Evolutionary conservation across 23 red algal species (phyloP).

Genomic region (Agarophyton chilense): DNA sequence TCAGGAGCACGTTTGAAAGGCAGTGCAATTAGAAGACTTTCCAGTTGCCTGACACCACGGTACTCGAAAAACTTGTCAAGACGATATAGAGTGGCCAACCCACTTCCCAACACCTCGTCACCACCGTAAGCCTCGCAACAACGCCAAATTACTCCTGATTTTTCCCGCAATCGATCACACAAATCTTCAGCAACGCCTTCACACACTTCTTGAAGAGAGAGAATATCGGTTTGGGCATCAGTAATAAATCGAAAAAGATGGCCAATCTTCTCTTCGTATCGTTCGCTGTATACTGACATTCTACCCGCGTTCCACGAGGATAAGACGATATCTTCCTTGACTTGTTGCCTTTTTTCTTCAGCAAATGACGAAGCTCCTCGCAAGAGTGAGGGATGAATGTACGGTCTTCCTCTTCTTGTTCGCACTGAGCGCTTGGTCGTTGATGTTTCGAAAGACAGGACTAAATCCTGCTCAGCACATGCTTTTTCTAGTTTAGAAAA

Average conservation of each 20-base stretch:
- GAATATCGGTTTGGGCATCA: constrained; percentile 10
- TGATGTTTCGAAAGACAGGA: constrained; percentile 1
- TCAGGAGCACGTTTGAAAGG: constrained; percentile 37
- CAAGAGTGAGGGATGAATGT: constrained; percentile 1
- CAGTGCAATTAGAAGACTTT: neutral
- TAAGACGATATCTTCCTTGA: neutral
- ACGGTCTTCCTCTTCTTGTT: neutral
- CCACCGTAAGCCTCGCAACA: neutral
- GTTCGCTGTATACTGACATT: constrained; percentile 21
- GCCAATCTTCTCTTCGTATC: constrained; percentile 28
- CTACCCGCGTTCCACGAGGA: constrained; percentile 51
- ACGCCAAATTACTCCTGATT: constrained; percentile 3
- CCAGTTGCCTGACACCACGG: neutral
- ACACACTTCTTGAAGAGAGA: constrained; percentile 47
- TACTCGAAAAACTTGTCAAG: constrained; percentile 1
- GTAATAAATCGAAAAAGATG: constrained; percentile 29
- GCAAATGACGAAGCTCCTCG: neutral
- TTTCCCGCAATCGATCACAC: neutral
- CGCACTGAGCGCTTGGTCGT: neutral
- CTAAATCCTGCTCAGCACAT: neutral
- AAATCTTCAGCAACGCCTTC: neutral
- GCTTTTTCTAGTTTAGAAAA: constrained; percentile 4
- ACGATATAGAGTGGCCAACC: constrained; percentile 29
- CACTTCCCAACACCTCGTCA: neutral
- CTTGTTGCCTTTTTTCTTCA: neutral